Conservation (phyloP, 768 basidiomycete species). For the Suillus discolor region DNA sequence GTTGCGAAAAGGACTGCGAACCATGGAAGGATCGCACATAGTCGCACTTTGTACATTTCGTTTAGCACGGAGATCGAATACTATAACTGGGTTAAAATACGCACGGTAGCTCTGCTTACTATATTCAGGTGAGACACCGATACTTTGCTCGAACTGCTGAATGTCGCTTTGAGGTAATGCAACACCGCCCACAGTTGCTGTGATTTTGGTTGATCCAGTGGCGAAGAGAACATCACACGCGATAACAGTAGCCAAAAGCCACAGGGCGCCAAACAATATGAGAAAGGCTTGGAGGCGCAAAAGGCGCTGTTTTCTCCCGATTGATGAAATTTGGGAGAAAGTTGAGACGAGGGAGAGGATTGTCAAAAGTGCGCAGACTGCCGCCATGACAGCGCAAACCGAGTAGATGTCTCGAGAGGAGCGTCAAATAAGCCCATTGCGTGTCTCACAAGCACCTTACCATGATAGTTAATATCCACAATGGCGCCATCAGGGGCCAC, state of each 20-base stretch:
- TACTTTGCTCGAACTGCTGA: slow-evolving; percentile 33
- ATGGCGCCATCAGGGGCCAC: neutral
- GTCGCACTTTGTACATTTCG: slow-evolving; percentile 41
- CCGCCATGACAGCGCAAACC: slow-evolving; percentile 38
- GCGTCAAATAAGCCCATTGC: neutral
- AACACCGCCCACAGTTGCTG: slow-evolving; percentile 40
- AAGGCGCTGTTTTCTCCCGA: slow-evolving; percentile 4
- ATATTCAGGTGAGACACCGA: slow-evolving; percentile 46
- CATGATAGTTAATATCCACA: slow-evolving; percentile 4
- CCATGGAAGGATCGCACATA: slow-evolving; percentile 54
- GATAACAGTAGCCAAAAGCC: slow-evolving; percentile 50
- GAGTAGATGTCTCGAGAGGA: slow-evolving; percentile 36
- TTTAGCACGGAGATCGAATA: slow-evolving; percentile 7
- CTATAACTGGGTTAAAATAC: slow-evolving; percentile 21
- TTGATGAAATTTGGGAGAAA: slow-evolving; percentile 17
- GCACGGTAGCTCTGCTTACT: slow-evolving; percentile 45
- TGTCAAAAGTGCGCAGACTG: slow-evolving; percentile 33
- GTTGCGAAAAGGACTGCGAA: slow-evolving; percentile 44
- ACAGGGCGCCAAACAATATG: slow-evolving; percentile 42
- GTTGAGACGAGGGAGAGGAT: slow-evolving; percentile 30
- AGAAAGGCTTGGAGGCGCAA: slow-evolving; percentile 33
- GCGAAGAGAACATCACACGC: slow-evolving; percentile 46
- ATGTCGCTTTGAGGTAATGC: slow-evolving; percentile 39
- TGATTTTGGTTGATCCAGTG: slow-evolving; percentile 42
- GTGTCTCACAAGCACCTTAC: neutral